These are phyloP conservation scores for Ballota nigra DNA, from an alignment of 257 asterid genomes.

Conservation along the genomic window DNA sequence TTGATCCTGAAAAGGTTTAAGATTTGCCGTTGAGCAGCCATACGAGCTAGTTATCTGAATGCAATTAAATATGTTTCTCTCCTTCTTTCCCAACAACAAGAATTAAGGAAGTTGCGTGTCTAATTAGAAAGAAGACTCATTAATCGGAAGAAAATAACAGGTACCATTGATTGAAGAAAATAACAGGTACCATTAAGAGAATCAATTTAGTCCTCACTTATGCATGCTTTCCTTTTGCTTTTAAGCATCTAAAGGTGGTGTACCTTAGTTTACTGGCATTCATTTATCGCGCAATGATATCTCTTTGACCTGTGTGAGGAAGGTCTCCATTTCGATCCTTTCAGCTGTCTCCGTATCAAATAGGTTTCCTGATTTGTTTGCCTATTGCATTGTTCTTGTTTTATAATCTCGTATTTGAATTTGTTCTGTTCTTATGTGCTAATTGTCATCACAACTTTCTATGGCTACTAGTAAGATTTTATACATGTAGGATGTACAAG, in stretches of 20 bases:
- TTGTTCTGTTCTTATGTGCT: neutral
- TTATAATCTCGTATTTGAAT: neutral
- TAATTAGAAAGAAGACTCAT: neutral
- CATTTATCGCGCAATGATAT: neutral
- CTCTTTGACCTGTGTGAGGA: neutral
- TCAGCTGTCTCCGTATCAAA: neutral
- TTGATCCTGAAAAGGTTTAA: neutral
- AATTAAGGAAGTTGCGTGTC: neutral
- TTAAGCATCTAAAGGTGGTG: neutral
- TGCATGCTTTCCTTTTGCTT: neutral
- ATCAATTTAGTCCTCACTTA: neutral
- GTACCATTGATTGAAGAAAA: neutral
- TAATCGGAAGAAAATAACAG: neutral
- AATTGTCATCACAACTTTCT: slow-evolving; percentile 2
- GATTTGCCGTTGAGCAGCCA: neutral
- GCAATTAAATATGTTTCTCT: neutral
- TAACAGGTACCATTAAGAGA: neutral
- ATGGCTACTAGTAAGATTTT: slow-evolving; percentile 8
- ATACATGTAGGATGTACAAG: slow-evolving; percentile 25
- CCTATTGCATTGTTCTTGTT: neutral
- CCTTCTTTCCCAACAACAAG: neutral
- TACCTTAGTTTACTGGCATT: neutral
- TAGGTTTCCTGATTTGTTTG: neutral
- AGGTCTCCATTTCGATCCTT: neutral
- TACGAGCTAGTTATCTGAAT: neutral